Base-by-base conservation (phyloP, 2,329 filamentous ascomycete genomes). In the Penicillium sp. region DNA sequence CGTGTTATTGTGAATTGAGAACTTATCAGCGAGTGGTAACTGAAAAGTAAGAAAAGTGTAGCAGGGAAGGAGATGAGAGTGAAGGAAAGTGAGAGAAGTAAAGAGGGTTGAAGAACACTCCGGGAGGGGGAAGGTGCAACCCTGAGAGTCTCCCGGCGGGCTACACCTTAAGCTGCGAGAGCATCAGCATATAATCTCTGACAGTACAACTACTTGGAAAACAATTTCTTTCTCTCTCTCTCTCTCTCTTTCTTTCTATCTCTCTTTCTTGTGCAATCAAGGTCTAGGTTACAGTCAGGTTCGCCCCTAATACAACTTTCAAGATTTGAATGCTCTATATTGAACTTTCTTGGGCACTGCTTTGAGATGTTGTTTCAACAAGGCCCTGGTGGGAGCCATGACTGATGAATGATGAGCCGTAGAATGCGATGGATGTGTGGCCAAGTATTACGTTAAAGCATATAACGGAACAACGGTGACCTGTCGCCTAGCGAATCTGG, bases 391-490 rank as follows among this genome's bases (percentile, higher is more conserved):
- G 29, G 5, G 13, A 18, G 5, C 33, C n/a, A 36, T 36, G 16
- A n/a, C n/a, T 8, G 33, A 19, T 19, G 16, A 19, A 36, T 2
- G 1, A 8, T n/a, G n/a, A 36, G 19, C 19, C 18, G n/a, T 14
- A 13, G 34, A 37, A 37, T 16, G 8, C 13, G n/a, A 37, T 16
- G 2, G 5, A 16, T 19, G n/a, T 8, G 9, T 13, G 23, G n/a
- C 11, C 18, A 39, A 16, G 39, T 2, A 43, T 2, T 43, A 16
- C 11, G n/a, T 58, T 42, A 82, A 56, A 82, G 66, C 53, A 87
- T 84, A 63, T 89, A 89, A 54, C 81, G 79, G 71, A 85, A 90
- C 0, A 84, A 83, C 1, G 86, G 70, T 1, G 86, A 85, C 55
- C 78, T 80, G 63, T 89, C 87, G 0, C 87, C 87, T 67, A 81